Base-by-base conservation (phyloP, 2,329 filamentous ascomycete genomes). In the Lachnellula hyalina region DNA sequence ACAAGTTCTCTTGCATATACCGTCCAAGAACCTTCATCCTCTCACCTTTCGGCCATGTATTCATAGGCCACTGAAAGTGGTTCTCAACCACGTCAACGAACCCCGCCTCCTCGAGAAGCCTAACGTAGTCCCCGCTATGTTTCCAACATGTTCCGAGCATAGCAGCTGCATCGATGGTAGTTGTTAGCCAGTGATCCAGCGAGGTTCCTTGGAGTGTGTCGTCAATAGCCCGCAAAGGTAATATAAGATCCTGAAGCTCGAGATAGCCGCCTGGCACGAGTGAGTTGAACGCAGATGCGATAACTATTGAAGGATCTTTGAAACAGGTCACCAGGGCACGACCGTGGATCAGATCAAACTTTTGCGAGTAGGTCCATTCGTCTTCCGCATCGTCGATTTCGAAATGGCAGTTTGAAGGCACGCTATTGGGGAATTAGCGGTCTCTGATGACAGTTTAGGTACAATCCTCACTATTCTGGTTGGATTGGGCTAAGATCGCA, bases 81-180 rank as follows among this genome's bases (percentile, higher is more conserved):
- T 68, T 70, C 63, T 83, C 73, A 15, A 74, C 72, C 14, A 83
- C 73, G 49, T 83, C 77, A 7, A 77, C 74, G 58, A 83, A 83
- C 0, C 80, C 81, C 2, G 74, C 77, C 11, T 77, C 73, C 23
- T 59, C 58, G 28, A 65, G 42, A 41, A 51, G 58, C 21, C 36
- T 45, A 25, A n/a, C 36, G n/a, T 65, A 63, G 7, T 63, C 54
- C 8, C 44, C 32, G 5, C 47, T 35, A 45, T 56, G 54, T 23
- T 50, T 54, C 56, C 58, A 62, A 11, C 51, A 44, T 12, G 32
- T 52, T 2, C 60, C 62, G 4, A 52, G 25, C 32, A 49, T 58
- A 21, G 41, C 53, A 2, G 55, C 56, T 4, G 54, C 58, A 25
- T 46, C 36, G 15, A 58, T 49, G 7, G 51, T 52, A 15, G 32